Conservation (phyloP, 2,329 filamentous ascomycete genomes). For the Alternaria gansuensis region DNA sequence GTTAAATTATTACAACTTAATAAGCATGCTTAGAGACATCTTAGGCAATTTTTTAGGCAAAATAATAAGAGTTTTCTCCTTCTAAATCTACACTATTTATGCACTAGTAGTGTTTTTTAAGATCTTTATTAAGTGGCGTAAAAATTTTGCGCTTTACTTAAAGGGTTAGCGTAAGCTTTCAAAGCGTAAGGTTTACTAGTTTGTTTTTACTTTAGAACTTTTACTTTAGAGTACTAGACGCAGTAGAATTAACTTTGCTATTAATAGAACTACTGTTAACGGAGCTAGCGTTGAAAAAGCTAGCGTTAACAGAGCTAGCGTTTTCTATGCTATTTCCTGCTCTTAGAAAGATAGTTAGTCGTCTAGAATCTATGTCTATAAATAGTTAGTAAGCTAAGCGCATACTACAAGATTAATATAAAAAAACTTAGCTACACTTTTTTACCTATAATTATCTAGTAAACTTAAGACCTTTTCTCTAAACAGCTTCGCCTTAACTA, state of each 20-base stretch:
- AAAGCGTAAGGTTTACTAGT: conserved; percentile 4
- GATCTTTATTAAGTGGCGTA: conserved; percentile 14
- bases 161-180: conserved; percentile 2
- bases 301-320: background rate
- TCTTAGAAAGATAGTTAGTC: conserved; percentile 25
- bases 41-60: conserved; percentile 14
- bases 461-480: conserved; percentile 1
- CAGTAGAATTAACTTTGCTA: background rate
- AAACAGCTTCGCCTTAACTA: conserved; percentile 1
- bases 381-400: background rate
- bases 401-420: conserved; percentile 10
- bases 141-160: conserved; percentile 10
- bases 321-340: conserved; percentile 4
- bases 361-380: conserved; percentile 14
- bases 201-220: conserved; percentile 7
- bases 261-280: background rate
- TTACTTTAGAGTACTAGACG: conserved; percentile 1
- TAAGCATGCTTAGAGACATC: conserved; percentile 9
- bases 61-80: conserved; percentile 17
- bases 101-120: conserved; percentile 11
- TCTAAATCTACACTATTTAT: conserved; percentile 24
- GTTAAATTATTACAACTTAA: conserved; percentile 20
- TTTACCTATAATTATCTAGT: background rate
- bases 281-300: background rate
- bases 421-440: conserved; percentile 4